A percentile compares a stretch with the other conserved stretches of the same genome.
Conservation (phyloP, 257 asterid species). For the Solanum gandarillasii region DNA sequence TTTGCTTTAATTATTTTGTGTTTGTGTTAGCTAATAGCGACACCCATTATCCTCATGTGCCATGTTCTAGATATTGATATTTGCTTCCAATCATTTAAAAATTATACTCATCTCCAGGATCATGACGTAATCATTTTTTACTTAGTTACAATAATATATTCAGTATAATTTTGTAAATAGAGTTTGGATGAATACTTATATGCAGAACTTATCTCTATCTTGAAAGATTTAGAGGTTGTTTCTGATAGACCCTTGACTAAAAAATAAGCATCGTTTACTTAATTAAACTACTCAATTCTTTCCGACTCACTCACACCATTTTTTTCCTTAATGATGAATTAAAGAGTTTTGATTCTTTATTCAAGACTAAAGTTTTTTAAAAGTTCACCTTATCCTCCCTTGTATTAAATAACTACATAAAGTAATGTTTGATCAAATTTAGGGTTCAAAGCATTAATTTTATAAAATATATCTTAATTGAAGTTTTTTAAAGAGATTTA, state of each 20-base stretch:
- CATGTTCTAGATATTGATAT: not conserved
- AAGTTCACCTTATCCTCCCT: not conserved
- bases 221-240: fast-evolving
- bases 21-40: not conserved
- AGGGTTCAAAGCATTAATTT: too few relatives aligned
- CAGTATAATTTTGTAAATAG: not conserved
- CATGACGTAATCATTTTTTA: not conserved
- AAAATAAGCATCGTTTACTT: not conserved
- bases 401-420: too few relatives aligned
- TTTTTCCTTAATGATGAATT: not conserved
- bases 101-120: not conserved
- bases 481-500: too few relatives aligned
- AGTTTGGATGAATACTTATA: not conserved
- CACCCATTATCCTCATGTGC: not conserved
- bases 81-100: not conserved
- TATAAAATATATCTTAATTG: too few relatives aligned
- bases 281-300: not conserved
- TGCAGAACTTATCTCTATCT: not conserved
- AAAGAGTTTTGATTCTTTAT: not conserved
- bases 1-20: not conserved
- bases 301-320: fast-evolving
- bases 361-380: not conserved
- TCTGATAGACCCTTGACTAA: fast-evolving
- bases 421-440: too few relatives aligned
- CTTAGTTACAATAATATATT: not conserved